Base-by-base conservation (phyloP, 345 rosid genomes). In the Cardamine resedifolia region DNA sequence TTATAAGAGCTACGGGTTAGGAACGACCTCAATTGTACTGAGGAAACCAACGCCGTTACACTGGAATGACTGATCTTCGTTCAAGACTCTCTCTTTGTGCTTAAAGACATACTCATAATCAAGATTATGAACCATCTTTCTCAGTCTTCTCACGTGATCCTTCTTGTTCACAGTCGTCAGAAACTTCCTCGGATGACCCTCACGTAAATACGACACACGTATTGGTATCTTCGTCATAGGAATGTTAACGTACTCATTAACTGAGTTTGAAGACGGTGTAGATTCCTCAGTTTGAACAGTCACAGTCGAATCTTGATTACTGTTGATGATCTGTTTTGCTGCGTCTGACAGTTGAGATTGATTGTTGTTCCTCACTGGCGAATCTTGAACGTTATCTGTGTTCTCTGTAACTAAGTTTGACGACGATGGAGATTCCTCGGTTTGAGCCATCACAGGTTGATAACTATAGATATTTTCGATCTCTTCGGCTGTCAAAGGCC, bases 11-110 rank as follows among this genome's bases (percentile, higher is more conserved):
- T 5, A 48, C 7, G 5, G 6, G 27, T 20, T 10, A 0, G 0
- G 53, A 48, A 44, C 19, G 34, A 93, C 82, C 87, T 93, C 97
- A 8, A 93, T 82, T 0, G 84, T 83, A 33, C 87, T 94, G 2
- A 88, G 90, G 7, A 79, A 84, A 1, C 58, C 53, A 44, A 88
- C 94, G 50, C 71, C 80, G 77, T 94, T 92, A 95, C 97, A 94
- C 56, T 88, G 50, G 66, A 89, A 94, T 1, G 97, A 87, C 64
- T 80, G 58, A 47, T 91, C 92, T 31, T 94, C 98, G 4, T 91
- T 92, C 97, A 89, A 84, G 20, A 94, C 91, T 47, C 84, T 84
- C 78, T 85, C 87, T 45, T 85, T 80, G 72, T 83, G 81, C 12
- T 86, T 86, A 72, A 93, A 90, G 48, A 90, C 86, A 21, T 6